These are phyloP conservation scores for Cynara cardunculus DNA, from an alignment of 129 eudicot species.

Conservation along the genomic window DNA sequence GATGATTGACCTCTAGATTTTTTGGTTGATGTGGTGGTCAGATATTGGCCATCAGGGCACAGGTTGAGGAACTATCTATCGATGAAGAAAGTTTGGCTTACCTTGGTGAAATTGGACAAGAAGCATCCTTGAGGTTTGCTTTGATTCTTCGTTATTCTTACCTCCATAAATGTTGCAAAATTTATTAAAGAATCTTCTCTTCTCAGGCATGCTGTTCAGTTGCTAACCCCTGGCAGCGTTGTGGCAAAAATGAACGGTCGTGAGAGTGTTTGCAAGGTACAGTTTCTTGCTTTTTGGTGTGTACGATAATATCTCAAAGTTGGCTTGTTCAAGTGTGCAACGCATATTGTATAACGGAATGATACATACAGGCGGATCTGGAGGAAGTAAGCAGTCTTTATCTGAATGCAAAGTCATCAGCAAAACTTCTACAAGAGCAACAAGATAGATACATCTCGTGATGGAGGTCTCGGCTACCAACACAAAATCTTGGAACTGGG, in stretches of 20 bases:
- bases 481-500: background rate
- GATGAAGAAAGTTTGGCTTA: constrained; percentile 93
- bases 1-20: background rate
- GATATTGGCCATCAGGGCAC: constrained; percentile 98
- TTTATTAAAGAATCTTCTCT: background rate
- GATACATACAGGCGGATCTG: constrained; percentile 70
- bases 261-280: constrained; percentile 90
- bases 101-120: constrained; percentile 90
- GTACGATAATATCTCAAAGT: background rate
- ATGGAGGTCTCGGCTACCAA: constrained; percentile 1
- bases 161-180: background rate
- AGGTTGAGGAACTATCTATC: constrained; percentile 76
- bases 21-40: constrained; percentile 29
- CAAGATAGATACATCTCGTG: constrained; percentile 88
- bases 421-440: constrained; percentile 90
- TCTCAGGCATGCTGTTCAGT: constrained; percentile 93
- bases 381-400: constrained; percentile 80
- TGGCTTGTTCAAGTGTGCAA: no score
- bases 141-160: background rate
- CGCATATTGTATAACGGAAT: background rate
- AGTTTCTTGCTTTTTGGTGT: background rate
- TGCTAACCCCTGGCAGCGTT: constrained; percentile 83
- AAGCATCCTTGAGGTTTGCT: constrained; percentile 78
- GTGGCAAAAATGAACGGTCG: constrained; percentile 95
- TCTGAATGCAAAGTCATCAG: constrained; percentile 93